A percentile compares a stretch with the other conserved stretches of the same genome.
These are phyloP conservation scores for Colletotrichum ledebouriae DNA, from an alignment of 2,329 filamentous ascomycete species.

Conservation along the genomic window DNA sequence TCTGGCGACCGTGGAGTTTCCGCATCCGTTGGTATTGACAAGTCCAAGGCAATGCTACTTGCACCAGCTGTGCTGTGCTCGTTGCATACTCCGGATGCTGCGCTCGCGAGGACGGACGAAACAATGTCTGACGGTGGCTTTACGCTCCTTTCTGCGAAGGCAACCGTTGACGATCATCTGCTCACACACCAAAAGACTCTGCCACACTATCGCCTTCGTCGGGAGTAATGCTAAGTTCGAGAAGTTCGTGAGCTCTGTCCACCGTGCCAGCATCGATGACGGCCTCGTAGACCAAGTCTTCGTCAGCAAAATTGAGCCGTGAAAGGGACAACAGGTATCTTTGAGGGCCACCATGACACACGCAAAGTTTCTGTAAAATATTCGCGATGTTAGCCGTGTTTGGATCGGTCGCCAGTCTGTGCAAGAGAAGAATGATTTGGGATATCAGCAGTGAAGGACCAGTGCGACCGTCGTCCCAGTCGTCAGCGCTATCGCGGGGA, in stretches of 20 bases:
- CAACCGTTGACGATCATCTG: no score
- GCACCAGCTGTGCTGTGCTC: constrained; percentile 12
- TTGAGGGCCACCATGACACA: constrained; percentile 79
- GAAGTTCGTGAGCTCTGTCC: constrained; percentile 83
- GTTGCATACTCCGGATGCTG: neutral
- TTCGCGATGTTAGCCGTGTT: constrained; percentile 64
- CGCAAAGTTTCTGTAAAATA: constrained; percentile 78
- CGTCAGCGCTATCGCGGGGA: constrained; percentile 24
- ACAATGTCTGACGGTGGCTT: neutral
- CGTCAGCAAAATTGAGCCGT: constrained; percentile 84
- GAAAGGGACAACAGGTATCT: constrained; percentile 87
- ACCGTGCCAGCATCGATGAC: constrained; percentile 83
- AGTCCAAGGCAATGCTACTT: constrained; percentile 11
- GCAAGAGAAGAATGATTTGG: constrained; percentile 63
- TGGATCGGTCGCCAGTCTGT: constrained; percentile 65
- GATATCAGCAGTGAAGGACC: constrained; percentile 62
- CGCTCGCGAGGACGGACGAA: neutral
- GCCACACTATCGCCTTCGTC: constrained; percentile 69
- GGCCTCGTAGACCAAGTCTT: constrained; percentile 81
- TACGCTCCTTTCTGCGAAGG: constrained; percentile 6
- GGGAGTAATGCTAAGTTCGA: constrained; percentile 85
- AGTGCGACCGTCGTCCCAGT: constrained; percentile 33
- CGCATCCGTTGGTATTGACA: constrained; percentile 29
- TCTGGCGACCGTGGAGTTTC: constrained; percentile 17
- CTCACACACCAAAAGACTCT: constrained; percentile 56